phyloP scores from a whole-genome alignment of 2,329 filamentous ascomycete genomes.

The Clarireedia monteithiana region DNA sequence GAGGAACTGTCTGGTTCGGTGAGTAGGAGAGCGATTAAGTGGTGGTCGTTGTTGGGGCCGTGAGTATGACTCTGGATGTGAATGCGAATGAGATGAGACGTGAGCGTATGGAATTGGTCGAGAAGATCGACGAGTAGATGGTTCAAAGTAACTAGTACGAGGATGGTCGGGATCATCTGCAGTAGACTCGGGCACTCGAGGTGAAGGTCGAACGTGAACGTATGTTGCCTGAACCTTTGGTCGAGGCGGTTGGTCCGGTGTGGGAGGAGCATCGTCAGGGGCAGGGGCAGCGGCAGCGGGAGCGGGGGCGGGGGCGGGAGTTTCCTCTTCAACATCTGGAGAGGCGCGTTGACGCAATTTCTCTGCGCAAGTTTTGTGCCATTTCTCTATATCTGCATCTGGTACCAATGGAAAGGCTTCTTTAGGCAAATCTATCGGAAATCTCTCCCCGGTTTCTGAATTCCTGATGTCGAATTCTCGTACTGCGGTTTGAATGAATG shows the following conservation, averaged over 20 bases:
- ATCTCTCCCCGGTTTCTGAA: conserved; percentile 62
- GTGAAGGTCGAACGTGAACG: conserved; percentile 21
- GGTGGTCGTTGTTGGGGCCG: conserved; percentile 19
- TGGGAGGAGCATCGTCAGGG: too few species aligned
- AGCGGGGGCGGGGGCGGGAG: conserved; percentile 2
- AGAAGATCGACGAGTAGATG: conserved; percentile 5
- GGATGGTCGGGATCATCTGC: neutral
- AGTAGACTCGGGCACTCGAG: neutral
- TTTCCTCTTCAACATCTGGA: conserved; percentile 24
- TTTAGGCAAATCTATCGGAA: conserved; percentile 50
- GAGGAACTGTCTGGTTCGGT: conserved; percentile 33
- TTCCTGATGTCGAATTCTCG: conserved; percentile 68
- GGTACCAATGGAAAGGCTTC: conserved; percentile 63
- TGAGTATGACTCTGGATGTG: too few species aligned
- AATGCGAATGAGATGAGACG: conserved; percentile 11
- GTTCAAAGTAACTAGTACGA: conserved; percentile 4
- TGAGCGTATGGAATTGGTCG: conserved; percentile 19
- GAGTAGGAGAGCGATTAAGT: conserved; percentile 26
- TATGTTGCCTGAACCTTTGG: conserved; percentile 25
- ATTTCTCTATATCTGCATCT: conserved; percentile 73
- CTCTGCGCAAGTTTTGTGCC: conserved; percentile 74
- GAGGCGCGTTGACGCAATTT: conserved; percentile 56
- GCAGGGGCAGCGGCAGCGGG: too few species aligned
- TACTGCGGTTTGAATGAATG: conserved; percentile 74
- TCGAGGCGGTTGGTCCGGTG: conserved; percentile 21